phyloP scores from a whole-genome alignment of 352 stramenopile species.

The Peronosclerospora sorghi region DNA sequence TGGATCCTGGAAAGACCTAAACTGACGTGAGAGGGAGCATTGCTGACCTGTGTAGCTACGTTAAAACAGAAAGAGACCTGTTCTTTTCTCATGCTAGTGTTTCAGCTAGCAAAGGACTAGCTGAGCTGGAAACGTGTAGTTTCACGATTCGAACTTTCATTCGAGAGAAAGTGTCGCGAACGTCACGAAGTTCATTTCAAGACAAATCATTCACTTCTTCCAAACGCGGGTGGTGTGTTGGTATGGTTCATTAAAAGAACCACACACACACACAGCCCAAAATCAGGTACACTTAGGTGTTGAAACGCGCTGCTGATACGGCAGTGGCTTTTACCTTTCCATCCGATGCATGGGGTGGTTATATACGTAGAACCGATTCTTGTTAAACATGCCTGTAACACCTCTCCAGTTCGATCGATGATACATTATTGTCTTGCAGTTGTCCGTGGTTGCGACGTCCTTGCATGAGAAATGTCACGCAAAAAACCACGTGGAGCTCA shows the following conservation, averaged over 20 bases:
- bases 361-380: conserved; percentile 24
- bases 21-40: no score
- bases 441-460: no score
- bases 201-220: conserved; percentile 22
- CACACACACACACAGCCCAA: conserved; percentile 7
- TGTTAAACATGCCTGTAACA: conserved; percentile 27
- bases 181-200: conserved; percentile 6
- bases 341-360: conserved; percentile 34
- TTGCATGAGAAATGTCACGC: conserved; percentile 33
- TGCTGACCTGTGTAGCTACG: no score
- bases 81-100: no score
- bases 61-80: no score
- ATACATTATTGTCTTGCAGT: background rate
- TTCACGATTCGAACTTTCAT: background rate
- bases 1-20: no score
- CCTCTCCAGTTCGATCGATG: no score
- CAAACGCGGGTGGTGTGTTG: no score
- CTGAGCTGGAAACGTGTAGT: no score
- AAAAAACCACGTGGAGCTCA: conserved; percentile 43
- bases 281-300: background rate
- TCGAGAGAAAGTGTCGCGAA: conserved; percentile 17
- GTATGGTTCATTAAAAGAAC: conserved; percentile 46
- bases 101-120: no score
- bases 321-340: conserved; percentile 29
- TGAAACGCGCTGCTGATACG: background rate